Base-by-base conservation (phyloP, 1,284 basidiomycete species). In the Melampsora larici-populina region DNA sequence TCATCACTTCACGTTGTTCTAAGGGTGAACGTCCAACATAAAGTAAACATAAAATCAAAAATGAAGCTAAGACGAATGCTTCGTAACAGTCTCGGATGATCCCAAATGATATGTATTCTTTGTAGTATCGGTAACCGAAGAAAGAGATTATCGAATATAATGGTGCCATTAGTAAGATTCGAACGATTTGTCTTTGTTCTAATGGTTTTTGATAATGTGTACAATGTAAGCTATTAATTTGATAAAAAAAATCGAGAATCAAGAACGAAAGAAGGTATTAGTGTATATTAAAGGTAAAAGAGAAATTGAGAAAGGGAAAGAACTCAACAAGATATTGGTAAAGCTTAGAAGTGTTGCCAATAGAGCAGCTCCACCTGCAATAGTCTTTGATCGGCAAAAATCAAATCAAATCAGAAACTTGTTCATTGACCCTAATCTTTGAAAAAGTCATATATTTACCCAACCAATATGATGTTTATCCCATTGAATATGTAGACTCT, bases 21-120 rank as follows among this genome's bases (percentile, higher is more conserved):
- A 85, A 80, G 1, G 89, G 88, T 0, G 89, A 90, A 9, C 87
- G 86, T 13, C 92, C 91, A 1, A 95, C 91, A 83, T 89, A 93
- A 82, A 94, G 91, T 62, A 95, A 90, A 75, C 94, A 86, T 4
- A 96, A 87, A 40, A 94, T 86, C 72, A 81, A 79, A 71, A 84
- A 85, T 6, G 83, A 83, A 31, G 82, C 79, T n/a, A 93, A 84
- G 1, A 91, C 92, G 71, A 92, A 84, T 13, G 91, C 90, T 88
- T 92, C 83, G 66, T 82, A 81, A 49, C 21, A 65, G 80, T 68
- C 82, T 51, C 65, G 65, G 29, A 43, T 62, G 49, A 58, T 66
- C 21, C 55, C 70, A 31, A 78, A 80, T 64, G 70, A 92, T 51
- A 90, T 91, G 63, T 79, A 80, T 48, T 60, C 62, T 17, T 77